Evolutionary conservation across 2,329 filamentous ascomycete genomes (phyloP), one percentile per base, ranked within the genome.

Genomic region (Fusarium nygamai): DNA sequence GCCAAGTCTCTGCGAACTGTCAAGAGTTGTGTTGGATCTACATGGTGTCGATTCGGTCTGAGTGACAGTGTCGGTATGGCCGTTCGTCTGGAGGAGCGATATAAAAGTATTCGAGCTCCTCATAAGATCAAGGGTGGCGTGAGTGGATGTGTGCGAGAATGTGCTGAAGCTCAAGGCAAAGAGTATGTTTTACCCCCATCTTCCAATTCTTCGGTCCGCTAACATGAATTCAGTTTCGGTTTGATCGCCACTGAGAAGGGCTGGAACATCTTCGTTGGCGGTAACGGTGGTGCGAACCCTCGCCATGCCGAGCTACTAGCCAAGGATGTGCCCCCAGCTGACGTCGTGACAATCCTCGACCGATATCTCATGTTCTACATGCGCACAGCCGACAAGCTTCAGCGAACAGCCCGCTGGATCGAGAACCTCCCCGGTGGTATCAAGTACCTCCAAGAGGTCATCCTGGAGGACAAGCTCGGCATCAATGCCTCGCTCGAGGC

Each of bases 341-440:
- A 97, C 78, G 92, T 97, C 14, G 88, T 97, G 14, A 91, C 94
- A 2, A 93, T 98, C 66, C 86, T 98, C 6, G 95, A 98, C 81
- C 92, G 95, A 50, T 98, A 96, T 80, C 88, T 98, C 31, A 94
- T 95, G 84, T 96, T 98, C 86, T 98, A 98, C 84, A 96, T 98
- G 78, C 93, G 94, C 75, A 97, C 95, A 1, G 95, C 94, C 50
- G 95, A 98, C 84, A 95, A 93, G 80, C 90, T 98, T 1, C 94
- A 98, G 83, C 90, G 95, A 57, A 98, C 95, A 33, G 95, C 95
- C 0, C 89, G 94, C 31, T 98, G 95, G 95, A 86, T 98, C 43
- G 95, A 98, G 82, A 89, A 88, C 60, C 88, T 97, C 0, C 94
- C 95, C 0, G 95, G 94, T 11, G 95, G 95, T 3, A 92, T 98